A percentile compares a stretch with the other conserved stretches of the same genome.
Conservation (phyloP, 805 yeast genomes). For the Phaffomyces antillensis region DNA sequence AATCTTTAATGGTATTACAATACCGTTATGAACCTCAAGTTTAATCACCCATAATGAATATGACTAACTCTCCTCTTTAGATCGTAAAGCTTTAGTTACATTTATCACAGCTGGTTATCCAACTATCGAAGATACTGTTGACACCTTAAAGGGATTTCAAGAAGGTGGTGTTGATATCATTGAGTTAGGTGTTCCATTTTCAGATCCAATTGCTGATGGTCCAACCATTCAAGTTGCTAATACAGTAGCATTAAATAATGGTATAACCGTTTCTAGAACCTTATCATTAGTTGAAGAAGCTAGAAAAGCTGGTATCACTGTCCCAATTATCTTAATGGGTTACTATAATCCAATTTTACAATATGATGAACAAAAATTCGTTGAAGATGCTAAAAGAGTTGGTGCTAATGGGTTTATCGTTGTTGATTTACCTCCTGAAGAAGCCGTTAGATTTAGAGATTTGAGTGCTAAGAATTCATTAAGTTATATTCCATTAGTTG, state of each 20-base stretch:
- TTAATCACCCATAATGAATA: background rate
- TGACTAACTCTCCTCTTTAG: constrained; percentile 10
- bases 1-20: no score
- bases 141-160: constrained; percentile 81
- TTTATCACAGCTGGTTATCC: constrained; percentile 96
- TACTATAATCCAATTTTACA: constrained; percentile 90
- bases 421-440: constrained; percentile 97
- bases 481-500: constrained; percentile 88
- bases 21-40: background rate
- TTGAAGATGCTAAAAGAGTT: constrained; percentile 69
- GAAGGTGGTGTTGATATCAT: constrained; percentile 93
- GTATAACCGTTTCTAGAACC: constrained; percentile 63
- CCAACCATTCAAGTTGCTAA: constrained; percentile 93
- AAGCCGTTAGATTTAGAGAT: constrained; percentile 80
- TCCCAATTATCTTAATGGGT: constrained; percentile 94
- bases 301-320: constrained; percentile 72
- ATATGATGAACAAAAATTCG: constrained; percentile 82
- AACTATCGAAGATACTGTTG: constrained; percentile 77
- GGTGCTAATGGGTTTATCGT: constrained; percentile 95
- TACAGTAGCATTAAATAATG: constrained; percentile 73
- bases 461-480: constrained; percentile 61
- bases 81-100: constrained; percentile 83
- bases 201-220: constrained; percentile 99
- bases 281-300: constrained; percentile 70
- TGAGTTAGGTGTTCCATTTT: constrained; percentile 93